Percentiles rank a stretch among this genome's conserved stretches.
Evolutionary conservation across 2,329 filamentous ascomycete species (phyloP).

Genomic region (Capronia americana): DNA sequence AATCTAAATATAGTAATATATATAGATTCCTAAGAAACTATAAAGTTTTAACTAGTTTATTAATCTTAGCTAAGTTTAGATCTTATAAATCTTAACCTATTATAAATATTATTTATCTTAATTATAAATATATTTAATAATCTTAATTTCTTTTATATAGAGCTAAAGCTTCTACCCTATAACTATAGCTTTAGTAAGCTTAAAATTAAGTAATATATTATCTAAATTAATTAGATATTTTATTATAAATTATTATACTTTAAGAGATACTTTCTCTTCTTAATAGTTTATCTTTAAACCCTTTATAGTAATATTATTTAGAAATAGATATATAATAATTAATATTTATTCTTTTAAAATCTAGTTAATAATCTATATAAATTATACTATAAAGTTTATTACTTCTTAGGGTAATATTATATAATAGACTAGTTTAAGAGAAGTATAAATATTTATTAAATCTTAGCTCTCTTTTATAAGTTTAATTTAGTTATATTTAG

Average conservation of each 20-base stretch:
- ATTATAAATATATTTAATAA: neutral
- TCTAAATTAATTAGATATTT: neutral
- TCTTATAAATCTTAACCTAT: neutral
- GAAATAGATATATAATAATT: neutral
- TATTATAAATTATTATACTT: neutral
- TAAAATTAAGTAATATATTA: neutral
- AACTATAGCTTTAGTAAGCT: neutral
- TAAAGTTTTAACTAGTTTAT: neutral
- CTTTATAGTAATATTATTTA: neutral
- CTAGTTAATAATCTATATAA: neutral
- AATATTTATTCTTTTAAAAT: neutral
- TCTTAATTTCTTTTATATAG: neutral
- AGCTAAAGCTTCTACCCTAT: neutral
- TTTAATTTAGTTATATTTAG: conserved; percentile 5
- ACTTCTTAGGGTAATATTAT: neutral
- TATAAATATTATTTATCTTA: neutral
- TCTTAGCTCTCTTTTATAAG: conserved; percentile 5
- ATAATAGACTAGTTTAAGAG: neutral
- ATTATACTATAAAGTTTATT: neutral
- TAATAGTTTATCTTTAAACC: neutral
- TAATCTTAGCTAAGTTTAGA: neutral
- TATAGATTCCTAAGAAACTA: neutral
- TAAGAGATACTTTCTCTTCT: neutral
- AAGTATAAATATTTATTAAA: neutral
- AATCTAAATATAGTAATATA: neutral